Conservation (phyloP, 1,284 basidiomycete genomes). For the Tilletia caries region DNA sequence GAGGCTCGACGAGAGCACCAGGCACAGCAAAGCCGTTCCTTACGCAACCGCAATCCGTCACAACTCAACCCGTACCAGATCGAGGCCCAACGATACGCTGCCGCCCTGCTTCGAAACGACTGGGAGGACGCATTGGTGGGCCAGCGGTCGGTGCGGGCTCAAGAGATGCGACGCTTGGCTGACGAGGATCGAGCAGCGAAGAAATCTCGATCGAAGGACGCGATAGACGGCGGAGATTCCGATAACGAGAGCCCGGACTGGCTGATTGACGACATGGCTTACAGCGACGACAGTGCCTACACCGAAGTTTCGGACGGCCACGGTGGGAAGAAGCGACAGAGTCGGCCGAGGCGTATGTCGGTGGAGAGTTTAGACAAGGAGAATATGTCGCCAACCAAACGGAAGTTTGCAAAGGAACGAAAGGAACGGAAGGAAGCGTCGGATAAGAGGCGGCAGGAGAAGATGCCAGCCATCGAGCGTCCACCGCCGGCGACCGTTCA, state of each 20-base stretch:
- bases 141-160: slow-evolving; percentile 38
- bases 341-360: slow-evolving; percentile 19
- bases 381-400: not conserved
- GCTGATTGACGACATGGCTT: slow-evolving; percentile 26
- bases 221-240: not conserved
- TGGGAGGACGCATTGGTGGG: slow-evolving; percentile 56
- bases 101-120: slow-evolving; percentile 51
- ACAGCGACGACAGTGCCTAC: slow-evolving; percentile 22
- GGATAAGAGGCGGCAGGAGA: not conserved
- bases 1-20: not conserved
- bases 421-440: not conserved
- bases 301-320: slow-evolving; percentile 6
- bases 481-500: not conserved
- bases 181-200: slow-evolving; percentile 27
- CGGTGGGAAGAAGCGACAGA: not conserved
- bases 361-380: not conserved
- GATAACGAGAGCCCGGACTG: slow-evolving; percentile 25
- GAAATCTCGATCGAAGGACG: not conserved
- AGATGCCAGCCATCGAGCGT: not conserved
- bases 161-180: slow-evolving; percentile 27
- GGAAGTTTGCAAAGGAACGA: not conserved
- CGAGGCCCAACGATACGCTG: slow-evolving; percentile 52
- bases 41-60: slow-evolving; percentile 50
- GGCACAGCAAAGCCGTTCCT: slow-evolving; percentile 9
- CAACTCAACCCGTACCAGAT: slow-evolving; percentile 55